phyloP scores from a whole-genome alignment of 768 basidiomycete species.

The Rhodotorula graminis region DNA sequence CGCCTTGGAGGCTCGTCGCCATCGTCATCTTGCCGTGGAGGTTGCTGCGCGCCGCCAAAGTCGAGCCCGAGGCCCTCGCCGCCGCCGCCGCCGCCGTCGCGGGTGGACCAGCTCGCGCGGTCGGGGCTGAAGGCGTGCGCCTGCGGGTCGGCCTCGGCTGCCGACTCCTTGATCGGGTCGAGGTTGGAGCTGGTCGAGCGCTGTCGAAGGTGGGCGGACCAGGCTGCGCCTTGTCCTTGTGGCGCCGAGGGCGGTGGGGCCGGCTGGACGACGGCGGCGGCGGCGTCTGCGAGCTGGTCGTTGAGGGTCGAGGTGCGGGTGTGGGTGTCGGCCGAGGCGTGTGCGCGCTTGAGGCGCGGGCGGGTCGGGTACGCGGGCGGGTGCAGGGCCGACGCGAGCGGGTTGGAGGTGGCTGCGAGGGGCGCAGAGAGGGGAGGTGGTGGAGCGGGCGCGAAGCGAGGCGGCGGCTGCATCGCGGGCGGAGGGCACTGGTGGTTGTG shows the following conservation, averaged over 20 bases:
- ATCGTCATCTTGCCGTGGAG: neutral
- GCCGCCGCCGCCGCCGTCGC: too few relatives aligned
- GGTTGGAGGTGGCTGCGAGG: neutral
- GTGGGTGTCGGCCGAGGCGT: neutral
- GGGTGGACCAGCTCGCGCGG: too few relatives aligned
- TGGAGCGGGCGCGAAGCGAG: neutral
- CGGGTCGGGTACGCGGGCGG: neutral
- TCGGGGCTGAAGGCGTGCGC: too few relatives aligned
- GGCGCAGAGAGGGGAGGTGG: neutral
- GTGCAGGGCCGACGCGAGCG: neutral
- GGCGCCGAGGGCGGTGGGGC: neutral
- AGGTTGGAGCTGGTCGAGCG: neutral
- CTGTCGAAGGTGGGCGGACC: neutral
- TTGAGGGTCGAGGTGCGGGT: neutral
- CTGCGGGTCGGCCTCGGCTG: neutral
- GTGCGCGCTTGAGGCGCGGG: conserved; percentile 18
- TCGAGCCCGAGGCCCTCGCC: neutral
- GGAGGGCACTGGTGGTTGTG: too few relatives aligned
- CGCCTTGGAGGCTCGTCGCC: neutral
- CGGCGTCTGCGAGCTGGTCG: neutral
- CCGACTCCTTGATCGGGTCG: conserved; percentile 20
- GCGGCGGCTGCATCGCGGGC: too few relatives aligned
- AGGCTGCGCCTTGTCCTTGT: neutral
- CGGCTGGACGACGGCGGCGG: neutral
- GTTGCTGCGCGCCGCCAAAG: neutral